Evolutionary conservation across 371 early-diverging fungal genomes (phyloP), one percentile per base, ranked within the genome.

Genomic region (Mortierella sp.): DNA sequence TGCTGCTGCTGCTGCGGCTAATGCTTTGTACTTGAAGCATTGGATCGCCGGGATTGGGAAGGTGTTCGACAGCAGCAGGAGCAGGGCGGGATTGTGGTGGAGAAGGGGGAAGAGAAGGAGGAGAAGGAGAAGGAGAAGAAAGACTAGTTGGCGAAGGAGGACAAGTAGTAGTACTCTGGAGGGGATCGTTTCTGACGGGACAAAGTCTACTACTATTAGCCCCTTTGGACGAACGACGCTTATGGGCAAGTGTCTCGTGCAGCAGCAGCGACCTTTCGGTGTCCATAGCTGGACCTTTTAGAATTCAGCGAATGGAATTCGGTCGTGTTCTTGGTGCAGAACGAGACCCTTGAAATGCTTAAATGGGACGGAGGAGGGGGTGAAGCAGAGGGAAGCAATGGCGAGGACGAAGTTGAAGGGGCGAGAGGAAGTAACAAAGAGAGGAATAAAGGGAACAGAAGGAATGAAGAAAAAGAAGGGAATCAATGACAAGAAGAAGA

Each of bases 291-390:
- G 40, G 68, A n/a, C 37, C 41, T 64, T 50, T 13, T 52, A 58
- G 29, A 44, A 58, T 31, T 58, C 45, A n/a, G 58, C 40, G 45
- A 68, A 26, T 68, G 67, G 47, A 41, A 48, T 55, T 39, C 11
- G 69, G 40, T 50, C 45, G 31, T 63, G 47, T 71, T 24, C 48
- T 47, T 73, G 73, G 73, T 73, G 73, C 73, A 73, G 73, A 73
- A 70, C 71, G 53, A 53, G 71, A 70, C 58, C 73, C 67, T 73
- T 66, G n/a, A n/a, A n/a, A n/a, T n/a, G n/a, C 45, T 45, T 14
- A 47, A 61, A 61, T 61, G 45, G 11, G 34, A 43, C 44, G 53
- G 24, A 68, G 24, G 29, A 53, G 70, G 5, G 26, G 53, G 63
- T n/a, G 47, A 67, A n/a, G 44, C 53, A 31, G 52, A 65, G 26